Conservation (phyloP, 2,329 filamentous ascomycete genomes). For the Diplocarpon mali region DNA sequence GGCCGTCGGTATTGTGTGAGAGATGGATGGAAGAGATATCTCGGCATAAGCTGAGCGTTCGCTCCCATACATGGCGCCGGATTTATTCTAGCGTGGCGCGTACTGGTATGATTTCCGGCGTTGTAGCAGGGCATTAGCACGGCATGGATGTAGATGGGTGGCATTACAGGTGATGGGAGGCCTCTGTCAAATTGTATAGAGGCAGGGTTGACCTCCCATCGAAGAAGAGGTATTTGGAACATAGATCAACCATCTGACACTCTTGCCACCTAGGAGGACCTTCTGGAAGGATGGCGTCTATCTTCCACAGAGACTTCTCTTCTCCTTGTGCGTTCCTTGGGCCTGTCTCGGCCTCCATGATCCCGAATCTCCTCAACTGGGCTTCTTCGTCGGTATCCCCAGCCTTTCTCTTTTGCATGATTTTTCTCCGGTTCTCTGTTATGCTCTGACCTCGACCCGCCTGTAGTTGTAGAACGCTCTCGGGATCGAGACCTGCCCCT, state of each 20-base stretch:
- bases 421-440: conserved; percentile 3
- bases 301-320: conserved; percentile 12
- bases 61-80: conserved; percentile 1
- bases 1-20: conserved; percentile 55
- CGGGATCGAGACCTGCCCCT: conserved; percentile 14
- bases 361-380: conserved; percentile 7
- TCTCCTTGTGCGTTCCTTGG: conserved; percentile 9
- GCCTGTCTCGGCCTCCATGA: conserved; percentile 6
- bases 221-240: not conserved
- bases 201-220: not conserved
- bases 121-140: not conserved
- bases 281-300: conserved; percentile 7
- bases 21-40: conserved; percentile 75
- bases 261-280: conserved; percentile 5
- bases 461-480: not conserved
- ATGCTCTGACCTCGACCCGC: not conserved
- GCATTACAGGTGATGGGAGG: too few species aligned
- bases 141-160: too few species aligned
- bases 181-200: too few species aligned
- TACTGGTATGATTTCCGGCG: conserved; percentile 5
- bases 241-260: not conserved
- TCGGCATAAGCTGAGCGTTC: conserved; percentile 33
- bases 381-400: conserved; percentile 7
- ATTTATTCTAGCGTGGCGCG: conserved; percentile 20
- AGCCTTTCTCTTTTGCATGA: conserved; percentile 5